Percentiles rank a stretch among this genome's conserved stretches.
These are phyloP conservation scores for Euphorbia pulcherrima DNA, from an alignment of 345 rosid species.

Conservation along the genomic window DNA sequence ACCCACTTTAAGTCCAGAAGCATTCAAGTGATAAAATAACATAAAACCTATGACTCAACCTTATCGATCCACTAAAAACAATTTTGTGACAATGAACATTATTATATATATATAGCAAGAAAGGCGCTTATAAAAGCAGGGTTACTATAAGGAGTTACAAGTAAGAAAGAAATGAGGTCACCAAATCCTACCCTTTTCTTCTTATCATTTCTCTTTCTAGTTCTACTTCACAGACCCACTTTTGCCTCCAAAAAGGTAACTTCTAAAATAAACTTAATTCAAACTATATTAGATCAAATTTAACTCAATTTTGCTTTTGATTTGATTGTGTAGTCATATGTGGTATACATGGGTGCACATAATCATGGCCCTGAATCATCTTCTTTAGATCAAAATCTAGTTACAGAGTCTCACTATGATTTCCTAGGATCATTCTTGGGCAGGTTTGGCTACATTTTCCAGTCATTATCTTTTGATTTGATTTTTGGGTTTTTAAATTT, in stretches of 20 bases:
- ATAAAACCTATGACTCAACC: too few species aligned
- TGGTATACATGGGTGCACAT: slow-evolving; percentile 32
- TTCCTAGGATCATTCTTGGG: slow-evolving; percentile 38
- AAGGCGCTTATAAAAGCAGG: slow-evolving; percentile 23
- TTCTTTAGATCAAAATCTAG: slow-evolving; percentile 2
- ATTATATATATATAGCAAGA: neutral
- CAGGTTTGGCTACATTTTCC: slow-evolving; percentile 19
- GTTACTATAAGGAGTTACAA: slow-evolving; percentile 5
- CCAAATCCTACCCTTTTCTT: slow-evolving; percentile 17
- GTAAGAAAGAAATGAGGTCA: slow-evolving; percentile 27
- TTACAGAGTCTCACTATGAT: slow-evolving; percentile 21
- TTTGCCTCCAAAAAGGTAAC: slow-evolving; percentile 47
- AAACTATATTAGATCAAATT: neutral
- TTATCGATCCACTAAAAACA: too few species aligned
- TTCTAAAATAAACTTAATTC: neutral
- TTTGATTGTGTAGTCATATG: slow-evolving; percentile 19
- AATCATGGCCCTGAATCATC: slow-evolving; percentile 7
- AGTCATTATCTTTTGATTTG: neutral
- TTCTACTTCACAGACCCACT: slow-evolving; percentile 24
- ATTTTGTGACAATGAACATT: too few species aligned
- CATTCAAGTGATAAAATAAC: too few species aligned
- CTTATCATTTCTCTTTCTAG: slow-evolving; percentile 26
- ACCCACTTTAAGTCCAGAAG: too few species aligned
- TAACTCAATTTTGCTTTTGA: neutral
- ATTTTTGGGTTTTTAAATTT: neutral